Evolutionary conservation across 371 early-diverging fungal species (phyloP).

Genomic region (Mortierella sp.): DNA sequence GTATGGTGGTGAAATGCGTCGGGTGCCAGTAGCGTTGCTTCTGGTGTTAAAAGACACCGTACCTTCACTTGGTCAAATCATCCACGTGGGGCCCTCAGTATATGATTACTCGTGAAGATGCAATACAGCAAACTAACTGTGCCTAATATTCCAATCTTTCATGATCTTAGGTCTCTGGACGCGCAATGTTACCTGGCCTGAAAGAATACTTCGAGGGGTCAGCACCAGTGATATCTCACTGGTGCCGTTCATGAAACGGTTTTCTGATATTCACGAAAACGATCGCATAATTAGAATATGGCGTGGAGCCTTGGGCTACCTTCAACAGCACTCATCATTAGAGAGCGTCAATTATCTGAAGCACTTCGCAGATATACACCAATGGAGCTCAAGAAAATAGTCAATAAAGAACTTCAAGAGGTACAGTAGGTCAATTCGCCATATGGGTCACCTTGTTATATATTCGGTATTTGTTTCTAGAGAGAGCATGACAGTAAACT

Average conservation of each 20-base stretch:
- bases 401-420: slow-evolving; percentile 30
- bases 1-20: slow-evolving; percentile 44
- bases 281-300: slow-evolving; percentile 24
- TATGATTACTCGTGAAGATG: slow-evolving; percentile 21
- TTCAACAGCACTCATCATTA: slow-evolving; percentile 28
- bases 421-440: slow-evolving; percentile 19
- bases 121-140: slow-evolving; percentile 17
- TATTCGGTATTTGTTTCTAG: slow-evolving; percentile 20
- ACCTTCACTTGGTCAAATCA: slow-evolving; percentile 48
- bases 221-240: slow-evolving; percentile 28
- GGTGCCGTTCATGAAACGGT: slow-evolving; percentile 27
- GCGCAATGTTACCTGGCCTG: slow-evolving; percentile 27
- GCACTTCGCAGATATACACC: slow-evolving; percentile 19
- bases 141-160: slow-evolving; percentile 25
- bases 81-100: slow-evolving; percentile 17
- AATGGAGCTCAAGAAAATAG: slow-evolving; percentile 25
- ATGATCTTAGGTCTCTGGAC: slow-evolving; percentile 18
- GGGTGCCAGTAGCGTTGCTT: slow-evolving; percentile 47
- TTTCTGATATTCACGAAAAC: slow-evolving; percentile 33
- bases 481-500: slow-evolving; percentile 24
- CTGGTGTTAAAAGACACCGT: slow-evolving; percentile 38
- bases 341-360: slow-evolving; percentile 22
- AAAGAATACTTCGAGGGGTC: slow-evolving; percentile 26
- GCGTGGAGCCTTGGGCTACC: slow-evolving; percentile 25
- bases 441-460: slow-evolving; percentile 14